Evolutionary conservation across 352 stramenopile species (phyloP).

Genomic region (Aphanomyces invadans): DNA sequence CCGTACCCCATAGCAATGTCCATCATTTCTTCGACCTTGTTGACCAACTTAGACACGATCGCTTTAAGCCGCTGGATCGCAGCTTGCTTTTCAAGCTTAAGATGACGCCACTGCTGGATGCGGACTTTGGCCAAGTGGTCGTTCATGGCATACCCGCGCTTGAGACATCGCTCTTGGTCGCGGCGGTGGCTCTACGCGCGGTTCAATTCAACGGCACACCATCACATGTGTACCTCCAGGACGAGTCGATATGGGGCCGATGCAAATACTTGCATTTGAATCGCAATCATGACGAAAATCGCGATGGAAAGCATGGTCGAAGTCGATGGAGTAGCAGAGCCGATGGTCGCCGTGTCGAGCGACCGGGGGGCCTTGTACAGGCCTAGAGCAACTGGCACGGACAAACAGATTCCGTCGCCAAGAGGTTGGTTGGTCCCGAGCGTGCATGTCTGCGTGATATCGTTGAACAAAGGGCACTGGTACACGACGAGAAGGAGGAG

Average conservation of each 20-base stretch:
- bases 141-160: slow-evolving; percentile 17
- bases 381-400: slow-evolving; percentile 57
- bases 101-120: slow-evolving; percentile 59
- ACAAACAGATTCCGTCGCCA: slow-evolving; percentile 45
- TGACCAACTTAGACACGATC: slow-evolving; percentile 81
- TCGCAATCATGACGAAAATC: slow-evolving; percentile 73
- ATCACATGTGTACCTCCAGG: slow-evolving; percentile 11
- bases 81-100: slow-evolving; percentile 81
- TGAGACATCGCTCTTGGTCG: slow-evolving; percentile 19
- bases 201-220: neutral
- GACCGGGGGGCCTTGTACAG: slow-evolving; percentile 31
- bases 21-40: slow-evolving; percentile 86
- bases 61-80: slow-evolving; percentile 77
- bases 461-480: slow-evolving; percentile 51
- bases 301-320: slow-evolving; percentile 35
- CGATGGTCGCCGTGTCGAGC: too few relatives aligned
- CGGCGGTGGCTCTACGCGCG: slow-evolving; percentile 8
- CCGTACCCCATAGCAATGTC: slow-evolving; percentile 73
- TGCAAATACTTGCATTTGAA: slow-evolving; percentile 72
- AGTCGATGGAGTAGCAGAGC: neutral
- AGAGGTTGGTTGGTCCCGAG: slow-evolving; percentile 30
- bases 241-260: slow-evolving; percentile 56
- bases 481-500: slow-evolving; percentile 73
- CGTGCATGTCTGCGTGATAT: slow-evolving; percentile 43
- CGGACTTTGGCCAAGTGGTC: slow-evolving; percentile 26